Base-by-base conservation (phyloP, 2,329 filamentous ascomycete genomes). In the Niveomyces coronatus region DNA sequence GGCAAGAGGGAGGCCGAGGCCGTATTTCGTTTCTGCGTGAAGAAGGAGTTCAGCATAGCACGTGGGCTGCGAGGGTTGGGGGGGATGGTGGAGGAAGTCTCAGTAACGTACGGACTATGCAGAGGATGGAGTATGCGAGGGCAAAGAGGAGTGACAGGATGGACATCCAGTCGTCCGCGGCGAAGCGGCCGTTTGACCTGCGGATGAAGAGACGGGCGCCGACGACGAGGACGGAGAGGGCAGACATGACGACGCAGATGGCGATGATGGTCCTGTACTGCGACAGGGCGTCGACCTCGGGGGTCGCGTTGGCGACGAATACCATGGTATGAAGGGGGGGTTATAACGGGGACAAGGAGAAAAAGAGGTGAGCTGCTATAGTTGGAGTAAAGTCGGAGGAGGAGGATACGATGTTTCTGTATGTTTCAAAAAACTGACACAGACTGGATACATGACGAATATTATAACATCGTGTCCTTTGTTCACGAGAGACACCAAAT, bases 231-330 rank as follows among this genome's bases (percentile, higher is more conserved):
- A 61, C 52, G 40, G 70, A 68, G 4, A 71, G 38, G 0, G 61
- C 37, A 0, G 67, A 65, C 11, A 74, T 47, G 15, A 59, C 50
- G n/a, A 63, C 42, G 44, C 63, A 69, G 17, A 74, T 62, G n/a
- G 58, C 55, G 17, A 74, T 55, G 29, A 74, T 71, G 23, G 57
- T 58, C 15, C 52, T 61, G 43, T 65, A 74, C 36, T 72, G 54
- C 3, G 70, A 74, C 39, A 55, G 45, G 15, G 52, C 57, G 31
- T 73, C 57, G 17, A 71, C 54, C 46, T 65, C 64, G 6, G 63
- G 55, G 7, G 64, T 54, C 35, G 65, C 68, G 54, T 72, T 63
- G 30, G 63, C 46, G 31, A 74, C 68, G 69, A 68, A 74, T 40
- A 54, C 60, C 68, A 71, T 72, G 15, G 32, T 50, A 40, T 43